Conservation (phyloP, 2,329 filamentous ascomycete species). For the Cordyceps militaris region DNA sequence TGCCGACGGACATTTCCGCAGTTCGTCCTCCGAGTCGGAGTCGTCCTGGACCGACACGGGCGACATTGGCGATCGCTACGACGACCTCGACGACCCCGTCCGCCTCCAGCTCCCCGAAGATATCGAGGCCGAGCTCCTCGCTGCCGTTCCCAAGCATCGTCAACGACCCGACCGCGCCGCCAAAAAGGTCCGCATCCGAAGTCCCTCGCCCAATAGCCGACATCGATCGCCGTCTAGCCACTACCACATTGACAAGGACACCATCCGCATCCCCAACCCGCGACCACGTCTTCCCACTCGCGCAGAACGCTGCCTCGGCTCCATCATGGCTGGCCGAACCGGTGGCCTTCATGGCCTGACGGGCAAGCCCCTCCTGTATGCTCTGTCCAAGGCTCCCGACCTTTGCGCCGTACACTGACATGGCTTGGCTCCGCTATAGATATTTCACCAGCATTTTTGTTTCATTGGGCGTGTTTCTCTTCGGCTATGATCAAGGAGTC, state of each 20-base stretch:
- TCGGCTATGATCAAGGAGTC: constrained; percentile 84
- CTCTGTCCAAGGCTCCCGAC: constrained; percentile 18
- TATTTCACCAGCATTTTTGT: constrained; percentile 94
- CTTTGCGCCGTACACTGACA: constrained; percentile 14
- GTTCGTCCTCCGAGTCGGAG: constrained; percentile 48
- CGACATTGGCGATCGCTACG: constrained; percentile 87
- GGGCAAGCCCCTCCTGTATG: constrained; percentile 86
- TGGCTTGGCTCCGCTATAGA: constrained; percentile 36
- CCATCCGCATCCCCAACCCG: constrained; percentile 73
- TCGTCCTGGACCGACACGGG: constrained; percentile 91
- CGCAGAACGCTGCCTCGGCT: constrained; percentile 63
- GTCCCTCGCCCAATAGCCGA: constrained; percentile 35
- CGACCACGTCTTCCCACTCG: constrained; percentile 55
- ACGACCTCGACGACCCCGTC: constrained; percentile 74
- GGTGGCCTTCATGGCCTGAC: constrained; percentile 83
- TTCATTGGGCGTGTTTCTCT: constrained; percentile 78
- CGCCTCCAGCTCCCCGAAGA: constrained; percentile 61
- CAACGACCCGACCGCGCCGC: constrained; percentile 26
- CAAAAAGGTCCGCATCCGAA: constrained; percentile 64
- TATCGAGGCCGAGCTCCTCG: constrained; percentile 55
- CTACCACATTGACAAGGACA: constrained; percentile 57
- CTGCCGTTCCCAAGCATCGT: constrained; percentile 40
- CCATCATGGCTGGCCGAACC: constrained; percentile 79
- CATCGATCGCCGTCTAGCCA: constrained; percentile 30
- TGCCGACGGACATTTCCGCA: constrained; percentile 19